Conservation (phyloP, 176 grass and related monocot species). For the Musa beccarii region DNA sequence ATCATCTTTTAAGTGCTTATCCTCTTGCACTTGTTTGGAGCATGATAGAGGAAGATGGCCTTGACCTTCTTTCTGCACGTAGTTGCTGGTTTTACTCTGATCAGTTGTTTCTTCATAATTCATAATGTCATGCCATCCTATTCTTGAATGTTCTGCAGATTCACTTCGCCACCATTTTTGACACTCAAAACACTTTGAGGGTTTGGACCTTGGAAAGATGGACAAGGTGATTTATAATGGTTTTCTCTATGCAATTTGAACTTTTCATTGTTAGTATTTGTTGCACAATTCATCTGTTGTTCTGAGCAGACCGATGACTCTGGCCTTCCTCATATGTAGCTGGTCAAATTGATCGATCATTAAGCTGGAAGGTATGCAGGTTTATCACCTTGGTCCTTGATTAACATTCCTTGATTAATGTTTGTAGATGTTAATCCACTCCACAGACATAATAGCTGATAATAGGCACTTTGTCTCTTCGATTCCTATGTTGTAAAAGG, state of each 20-base stretch:
- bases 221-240: conserved; percentile 38
- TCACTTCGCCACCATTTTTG: conserved; percentile 78
- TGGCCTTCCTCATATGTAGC: conserved; percentile 87
- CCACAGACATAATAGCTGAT: no score
- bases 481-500: no score
- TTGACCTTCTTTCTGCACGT: no score
- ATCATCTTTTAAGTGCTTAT: no score
- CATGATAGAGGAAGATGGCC: no score
- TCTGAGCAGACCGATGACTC: conserved; percentile 62
- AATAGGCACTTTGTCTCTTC: no score
- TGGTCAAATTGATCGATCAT: conserved; percentile 78
- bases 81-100: no score
- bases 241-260: background rate
- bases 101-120: background rate
- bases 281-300: conserved; percentile 1
- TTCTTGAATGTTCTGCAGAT: conserved; percentile 28
- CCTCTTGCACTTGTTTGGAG: no score
- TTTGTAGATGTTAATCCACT: no score
- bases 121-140: background rate
- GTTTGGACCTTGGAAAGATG: conserved; percentile 86
- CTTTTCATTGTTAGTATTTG: background rate
- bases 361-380: conserved; percentile 80
- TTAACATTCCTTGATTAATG: background rate
- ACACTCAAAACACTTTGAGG: conserved; percentile 81
- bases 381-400: background rate